phyloP scores from a whole-genome alignment of 768 basidiomycete genomes.

The Gymnopilus dilepis region DNA sequence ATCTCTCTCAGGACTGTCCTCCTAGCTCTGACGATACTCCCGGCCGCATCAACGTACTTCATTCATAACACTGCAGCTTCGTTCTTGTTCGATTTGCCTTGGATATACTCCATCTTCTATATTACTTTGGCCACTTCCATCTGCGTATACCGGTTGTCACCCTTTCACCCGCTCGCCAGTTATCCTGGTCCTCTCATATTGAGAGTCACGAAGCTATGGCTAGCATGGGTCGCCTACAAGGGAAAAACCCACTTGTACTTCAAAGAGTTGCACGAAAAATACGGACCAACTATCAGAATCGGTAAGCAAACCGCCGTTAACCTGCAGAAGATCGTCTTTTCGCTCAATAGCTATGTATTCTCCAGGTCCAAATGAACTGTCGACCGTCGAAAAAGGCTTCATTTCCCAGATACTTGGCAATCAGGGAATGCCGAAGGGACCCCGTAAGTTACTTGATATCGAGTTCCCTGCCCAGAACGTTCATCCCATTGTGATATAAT shows the following conservation, averaged over 20 bases:
- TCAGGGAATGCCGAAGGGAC: slow-evolving; percentile 47
- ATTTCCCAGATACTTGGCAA: slow-evolving; percentile 40
- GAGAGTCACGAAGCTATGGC: slow-evolving; percentile 45
- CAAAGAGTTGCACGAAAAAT: slow-evolving; percentile 49
- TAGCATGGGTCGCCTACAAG: slow-evolving; percentile 31
- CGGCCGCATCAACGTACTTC: neutral
- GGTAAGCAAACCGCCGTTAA: slow-evolving; percentile 45
- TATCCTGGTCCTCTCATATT: slow-evolving; percentile 51
- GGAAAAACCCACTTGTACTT: slow-evolving; percentile 51
- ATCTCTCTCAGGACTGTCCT: neutral
- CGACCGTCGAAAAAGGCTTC: slow-evolving; percentile 38
- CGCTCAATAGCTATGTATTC: slow-evolving; percentile 19
- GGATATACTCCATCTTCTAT: slow-evolving; percentile 7
- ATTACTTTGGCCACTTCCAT: slow-evolving; percentile 26
- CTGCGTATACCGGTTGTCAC: slow-evolving; percentile 47
- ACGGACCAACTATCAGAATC: slow-evolving; percentile 58
- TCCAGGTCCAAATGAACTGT: slow-evolving; percentile 53
- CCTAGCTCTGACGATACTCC: neutral
- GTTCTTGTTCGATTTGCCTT: neutral
- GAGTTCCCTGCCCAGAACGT: too few species aligned
- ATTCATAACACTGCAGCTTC: neutral
- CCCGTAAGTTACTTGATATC: slow-evolving; percentile 30
- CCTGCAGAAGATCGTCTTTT: neutral
- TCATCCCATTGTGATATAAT: too few species aligned
- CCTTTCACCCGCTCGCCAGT: slow-evolving; percentile 50